Base-by-base conservation (phyloP, 78 protist genomes). In the Polysphondylium violaceum region DNA sequence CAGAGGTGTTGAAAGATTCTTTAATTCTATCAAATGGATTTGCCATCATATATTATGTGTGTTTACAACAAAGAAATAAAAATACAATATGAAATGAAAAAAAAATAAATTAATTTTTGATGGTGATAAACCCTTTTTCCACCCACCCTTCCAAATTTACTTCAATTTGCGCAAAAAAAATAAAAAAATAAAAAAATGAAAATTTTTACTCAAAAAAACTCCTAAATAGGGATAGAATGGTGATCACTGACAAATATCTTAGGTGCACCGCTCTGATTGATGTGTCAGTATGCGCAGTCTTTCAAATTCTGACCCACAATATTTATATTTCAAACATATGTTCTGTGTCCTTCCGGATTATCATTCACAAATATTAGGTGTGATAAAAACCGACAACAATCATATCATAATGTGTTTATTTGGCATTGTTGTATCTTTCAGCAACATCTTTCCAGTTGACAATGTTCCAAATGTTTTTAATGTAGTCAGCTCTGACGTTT, bases 371-470 rank as follows among this genome's bases (percentile, higher is more conserved):
- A n/a, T n/a, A n/a, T n/a, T n/a, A n/a, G n/a, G n/a, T n/a, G n/a
- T n/a, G n/a, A n/a, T n/a, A n/a, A n/a, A n/a, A n/a, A n/a, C n/a
- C n/a, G n/a, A n/a, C n/a, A n/a, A n/a, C n/a, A n/a, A n/a, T n/a
- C n/a, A n/a, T n/a, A n/a, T n/a, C n/a, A n/a, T n/a, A n/a, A n/a
- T n/a, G n/a, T n/a, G n/a, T n/a, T n/a, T n/a, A n/a, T 47, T 50
- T 74, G 43, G 96, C 96, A n/a, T 74, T 76, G 2, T 61, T 23
- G 60, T 55, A 88, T 79, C 98, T 95, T 77, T 76, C 96, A 29
- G 86, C 92, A 38, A 96, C 98, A 72, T 95, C 63, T 50, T 75
- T 77, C 98, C 98, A 96, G 88, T 96, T 96, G 29, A 95, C 98
- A 27, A 96, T 75, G 61, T 94, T 55, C 97, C 97, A 96, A 35